Evolutionary conservation across 768 basidiomycete species (phyloP).

Genomic region (Termitomyces sp.): DNA sequence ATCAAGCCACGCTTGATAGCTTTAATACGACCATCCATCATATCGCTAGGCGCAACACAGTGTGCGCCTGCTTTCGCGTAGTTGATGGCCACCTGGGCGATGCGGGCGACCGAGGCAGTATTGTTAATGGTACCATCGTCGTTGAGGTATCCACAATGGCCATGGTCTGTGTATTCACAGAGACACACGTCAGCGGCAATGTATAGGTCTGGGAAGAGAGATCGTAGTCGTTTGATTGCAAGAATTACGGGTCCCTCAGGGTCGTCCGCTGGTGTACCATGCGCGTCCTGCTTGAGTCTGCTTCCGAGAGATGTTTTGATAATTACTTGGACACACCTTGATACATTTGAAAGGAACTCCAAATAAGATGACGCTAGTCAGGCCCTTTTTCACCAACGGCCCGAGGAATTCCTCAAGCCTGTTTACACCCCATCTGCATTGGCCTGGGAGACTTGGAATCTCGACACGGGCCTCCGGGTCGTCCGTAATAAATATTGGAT

Average conservation of each 20-base stretch:
- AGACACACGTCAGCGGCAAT: constrained; percentile 95
- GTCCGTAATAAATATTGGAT: constrained; percentile 97
- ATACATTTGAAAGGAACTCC: constrained; percentile 79
- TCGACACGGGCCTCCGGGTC: constrained; percentile 80
- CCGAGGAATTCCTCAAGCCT: constrained; percentile 81
- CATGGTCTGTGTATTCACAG: constrained; percentile 99
- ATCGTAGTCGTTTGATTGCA: constrained; percentile 75
- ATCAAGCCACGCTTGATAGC: constrained; percentile 87
- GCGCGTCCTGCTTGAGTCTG: constrained; percentile 50
- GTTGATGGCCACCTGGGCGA: constrained; percentile 86
- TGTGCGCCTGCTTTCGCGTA: constrained; percentile 97
- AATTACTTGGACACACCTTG: constrained; percentile 47
- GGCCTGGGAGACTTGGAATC: constrained; percentile 78
- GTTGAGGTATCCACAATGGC: constrained; percentile 86
- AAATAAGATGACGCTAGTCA: constrained; percentile 90
- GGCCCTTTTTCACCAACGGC: constrained; percentile 85
- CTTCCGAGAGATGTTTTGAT: background rate
- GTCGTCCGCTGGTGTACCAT: constrained; percentile 89
- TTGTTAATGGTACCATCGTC: constrained; percentile 74
- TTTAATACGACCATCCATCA: constrained; percentile 97
- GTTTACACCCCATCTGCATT: constrained; percentile 94
- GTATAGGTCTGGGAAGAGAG: constrained; percentile 79
- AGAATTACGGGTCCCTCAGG: constrained; percentile 87
- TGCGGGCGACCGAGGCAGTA: constrained; percentile 74
- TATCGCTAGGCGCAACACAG: constrained; percentile 97